A percentile compares a stretch with the other conserved stretches of the same genome.
phyloP scores from a whole-genome alignment of 2,329 filamentous ascomycete species.

The Exserohilum turcica region DNA sequence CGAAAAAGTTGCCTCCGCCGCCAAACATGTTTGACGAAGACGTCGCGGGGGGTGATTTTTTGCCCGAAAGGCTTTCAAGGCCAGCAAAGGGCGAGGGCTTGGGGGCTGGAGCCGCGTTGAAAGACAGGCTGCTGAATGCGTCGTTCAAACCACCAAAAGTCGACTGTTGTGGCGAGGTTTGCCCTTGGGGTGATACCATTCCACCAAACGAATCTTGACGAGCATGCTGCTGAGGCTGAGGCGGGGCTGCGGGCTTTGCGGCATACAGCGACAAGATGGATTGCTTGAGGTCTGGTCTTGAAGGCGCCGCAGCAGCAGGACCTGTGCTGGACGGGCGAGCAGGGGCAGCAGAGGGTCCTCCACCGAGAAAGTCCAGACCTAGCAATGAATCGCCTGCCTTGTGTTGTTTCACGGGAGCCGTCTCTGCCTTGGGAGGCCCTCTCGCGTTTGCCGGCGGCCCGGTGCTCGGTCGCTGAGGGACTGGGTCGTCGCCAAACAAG shows the following conservation, averaged over 20 bases:
- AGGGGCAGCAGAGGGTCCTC: conserved; percentile 69
- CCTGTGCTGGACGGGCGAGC: conserved; percentile 80
- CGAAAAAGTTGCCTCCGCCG: conserved; percentile 83
- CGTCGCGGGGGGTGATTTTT: conserved; percentile 46
- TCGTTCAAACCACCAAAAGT: conserved; percentile 73
- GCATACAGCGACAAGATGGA: conserved; percentile 96
- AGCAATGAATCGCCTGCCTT: conserved; percentile 85
- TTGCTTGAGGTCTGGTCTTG: conserved; percentile 91
- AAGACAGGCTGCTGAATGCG: conserved; percentile 75
- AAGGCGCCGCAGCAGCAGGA: conserved; percentile 65
- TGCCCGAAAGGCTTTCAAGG: conserved; percentile 59
- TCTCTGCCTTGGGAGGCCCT: conserved; percentile 68
- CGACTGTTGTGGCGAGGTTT: conserved; percentile 47
- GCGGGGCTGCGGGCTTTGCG: conserved; percentile 71
- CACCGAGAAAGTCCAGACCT: conserved; percentile 89
- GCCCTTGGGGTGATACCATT: conserved; percentile 54
- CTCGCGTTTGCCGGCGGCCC: conserved; percentile 63
- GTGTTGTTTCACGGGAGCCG: conserved; percentile 62
- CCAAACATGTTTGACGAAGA: conserved; percentile 57
- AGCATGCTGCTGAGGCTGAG: conserved; percentile 58
- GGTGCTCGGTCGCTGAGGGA: conserved; percentile 71
- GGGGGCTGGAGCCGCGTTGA: conserved; percentile 55
- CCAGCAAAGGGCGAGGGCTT: conserved; percentile 70
- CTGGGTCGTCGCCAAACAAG: conserved; percentile 80
- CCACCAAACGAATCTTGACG: conserved; percentile 55